Evolutionary conservation across 768 basidiomycete species (phyloP).

Genomic region (Gloeophyllum trabeum): DNA sequence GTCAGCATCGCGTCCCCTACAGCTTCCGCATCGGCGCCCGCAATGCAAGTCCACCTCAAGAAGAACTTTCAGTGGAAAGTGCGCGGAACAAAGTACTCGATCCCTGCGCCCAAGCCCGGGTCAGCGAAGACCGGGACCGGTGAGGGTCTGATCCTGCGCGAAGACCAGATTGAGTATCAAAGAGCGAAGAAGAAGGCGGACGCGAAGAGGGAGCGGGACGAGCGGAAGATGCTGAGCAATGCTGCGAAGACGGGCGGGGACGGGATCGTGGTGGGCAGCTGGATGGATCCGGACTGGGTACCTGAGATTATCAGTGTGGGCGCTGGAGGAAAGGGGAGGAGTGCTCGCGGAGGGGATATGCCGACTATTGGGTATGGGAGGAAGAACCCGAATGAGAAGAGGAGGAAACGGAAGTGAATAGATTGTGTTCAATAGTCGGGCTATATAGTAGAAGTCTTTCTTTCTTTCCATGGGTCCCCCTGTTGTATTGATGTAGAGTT

Average conservation of each 20-base stretch:
- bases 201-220: constrained; percentile 65
- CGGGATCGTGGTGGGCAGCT: constrained; percentile 52
- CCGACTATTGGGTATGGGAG: constrained; percentile 81
- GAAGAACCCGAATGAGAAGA: constrained; percentile 82
- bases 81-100: constrained; percentile 86
- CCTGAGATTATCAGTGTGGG: constrained; percentile 67
- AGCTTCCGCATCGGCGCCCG: constrained; percentile 47
- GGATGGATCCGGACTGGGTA: constrained; percentile 95
- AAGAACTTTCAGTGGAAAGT: constrained; percentile 90
- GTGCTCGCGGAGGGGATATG: constrained; percentile 45
- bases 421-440: no score
- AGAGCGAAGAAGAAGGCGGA: constrained; percentile 73
- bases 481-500: no score
- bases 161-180: constrained; percentile 86
- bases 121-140: constrained; percentile 76
- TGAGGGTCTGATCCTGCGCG: constrained; percentile 78
- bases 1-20: constrained; percentile 70
- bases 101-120: constrained; percentile 85
- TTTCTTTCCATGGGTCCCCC: no score
- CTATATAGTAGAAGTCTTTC: no score
- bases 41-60: constrained; percentile 87
- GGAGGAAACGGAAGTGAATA: constrained; percentile 38
- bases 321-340: constrained; percentile 61
- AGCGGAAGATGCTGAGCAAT: constrained; percentile 60
- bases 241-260: constrained; percentile 34